phyloP scores from a whole-genome alignment of 2,329 filamentous ascomycete genomes.

The Xylaria digitata region DNA sequence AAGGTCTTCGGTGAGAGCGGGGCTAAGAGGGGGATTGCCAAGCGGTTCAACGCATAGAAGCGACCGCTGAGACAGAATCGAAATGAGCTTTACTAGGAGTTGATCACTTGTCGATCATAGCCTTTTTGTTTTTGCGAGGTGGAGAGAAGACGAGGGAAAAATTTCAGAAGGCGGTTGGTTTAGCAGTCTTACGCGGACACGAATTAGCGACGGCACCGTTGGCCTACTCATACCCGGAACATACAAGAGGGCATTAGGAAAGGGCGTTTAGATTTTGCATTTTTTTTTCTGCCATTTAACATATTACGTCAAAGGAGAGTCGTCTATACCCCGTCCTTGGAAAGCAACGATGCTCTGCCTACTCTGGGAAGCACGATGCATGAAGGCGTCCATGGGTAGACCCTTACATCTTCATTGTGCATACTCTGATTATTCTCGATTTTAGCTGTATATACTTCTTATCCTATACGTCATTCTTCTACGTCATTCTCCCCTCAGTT shows the following conservation, averaged over 20 bases:
- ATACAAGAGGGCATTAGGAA: slow-evolving; percentile 17
- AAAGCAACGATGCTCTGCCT: neutral
- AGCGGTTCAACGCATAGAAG: slow-evolving; percentile 43
- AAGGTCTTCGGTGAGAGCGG: slow-evolving; percentile 64
- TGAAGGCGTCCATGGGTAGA: slow-evolving; percentile 4
- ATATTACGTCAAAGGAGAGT: slow-evolving; percentile 29
- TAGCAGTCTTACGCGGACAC: slow-evolving; percentile 29
- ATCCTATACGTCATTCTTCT: neutral
- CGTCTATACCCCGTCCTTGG: slow-evolving; percentile 9
- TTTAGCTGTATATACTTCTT: slow-evolving; percentile 39
- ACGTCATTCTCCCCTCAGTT: neutral
- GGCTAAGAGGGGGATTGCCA: slow-evolving; percentile 28
- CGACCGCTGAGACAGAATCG: slow-evolving; percentile 12
- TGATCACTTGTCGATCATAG: slow-evolving; percentile 15
- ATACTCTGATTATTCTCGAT: slow-evolving; percentile 37
- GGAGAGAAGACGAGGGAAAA: neutral
- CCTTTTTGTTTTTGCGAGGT: slow-evolving; percentile 9
- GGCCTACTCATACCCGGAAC: slow-evolving; percentile 27
- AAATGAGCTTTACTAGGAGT: slow-evolving; percentile 18
- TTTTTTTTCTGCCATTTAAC: slow-evolving; percentile 29
- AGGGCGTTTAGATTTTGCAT: slow-evolving; percentile 30
- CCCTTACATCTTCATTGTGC: slow-evolving; percentile 35
- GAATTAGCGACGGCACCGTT: slow-evolving; percentile 28
- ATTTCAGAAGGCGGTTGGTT: slow-evolving; percentile 9
- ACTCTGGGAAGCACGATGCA: slow-evolving; percentile 6